Percentiles rank a stretch among this genome's conserved stretches.
Conservation (phyloP, 305 asterid species). For the Fraxinus sp. region DNA sequence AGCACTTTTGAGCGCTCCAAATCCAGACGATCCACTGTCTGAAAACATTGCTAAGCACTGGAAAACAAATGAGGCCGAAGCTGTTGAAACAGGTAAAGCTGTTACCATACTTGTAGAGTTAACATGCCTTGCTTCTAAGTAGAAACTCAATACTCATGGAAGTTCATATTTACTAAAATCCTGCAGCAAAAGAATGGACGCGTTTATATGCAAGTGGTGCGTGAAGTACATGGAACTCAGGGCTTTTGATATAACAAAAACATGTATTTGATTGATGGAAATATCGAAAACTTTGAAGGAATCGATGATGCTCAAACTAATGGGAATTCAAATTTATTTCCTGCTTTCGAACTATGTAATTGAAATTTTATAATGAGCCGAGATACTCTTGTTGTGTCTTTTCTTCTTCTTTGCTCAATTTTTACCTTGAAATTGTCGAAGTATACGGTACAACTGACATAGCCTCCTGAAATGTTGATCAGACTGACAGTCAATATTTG, state of each 20-base stretch:
- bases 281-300: constrained; percentile 31
- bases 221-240: constrained; percentile 27
- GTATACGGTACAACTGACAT: not conserved
- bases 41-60: constrained; percentile 99
- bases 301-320: constrained; percentile 32
- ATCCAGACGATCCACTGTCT: constrained; percentile 92
- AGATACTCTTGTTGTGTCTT: not conserved
- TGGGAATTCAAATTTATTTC: constrained; percentile 26
- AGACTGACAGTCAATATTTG: not conserved
- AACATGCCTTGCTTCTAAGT: not conserved
- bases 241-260: constrained; percentile 26
- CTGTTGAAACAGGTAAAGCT: constrained; percentile 84
- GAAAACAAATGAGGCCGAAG: constrained; percentile 89
- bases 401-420: not conserved
- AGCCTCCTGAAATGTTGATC: not conserved
- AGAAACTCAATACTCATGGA: not conserved
- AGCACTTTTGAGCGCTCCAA: constrained; percentile 96
- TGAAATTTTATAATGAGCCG: not conserved
- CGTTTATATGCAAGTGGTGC: constrained; percentile 63
- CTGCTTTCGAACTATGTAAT: constrained; percentile 12
- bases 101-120: not conserved
- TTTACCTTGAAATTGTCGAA: not conserved
- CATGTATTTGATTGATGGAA: constrained; percentile 37
- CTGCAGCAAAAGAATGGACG: constrained; percentile 74
- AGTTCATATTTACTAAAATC: not conserved